Evolutionary conservation across 1,139 yeast species (phyloP), one percentile per base, ranked within the genome.

Genomic region (Scheffersomyces cryptocercus): DNA sequence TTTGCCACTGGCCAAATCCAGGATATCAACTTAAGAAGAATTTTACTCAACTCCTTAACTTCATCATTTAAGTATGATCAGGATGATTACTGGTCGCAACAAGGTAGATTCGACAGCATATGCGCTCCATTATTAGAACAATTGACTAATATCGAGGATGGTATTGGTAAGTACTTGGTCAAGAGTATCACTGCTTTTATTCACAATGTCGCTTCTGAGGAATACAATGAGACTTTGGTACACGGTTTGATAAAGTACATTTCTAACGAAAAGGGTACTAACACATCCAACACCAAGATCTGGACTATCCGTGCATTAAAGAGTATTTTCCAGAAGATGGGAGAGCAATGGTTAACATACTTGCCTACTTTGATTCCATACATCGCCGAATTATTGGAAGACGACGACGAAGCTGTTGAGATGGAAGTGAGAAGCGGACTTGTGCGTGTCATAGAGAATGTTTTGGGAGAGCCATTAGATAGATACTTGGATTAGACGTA

Each of bases 291-390:
- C 44, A 67, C 77, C 56, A 90, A 90, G 73, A 76, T 85, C 54
- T 88, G 96, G 95, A 82, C 97, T 28, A 79, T 89, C 42, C 82
- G 85, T 61, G 75, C 88, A 2, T 78, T 91, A 65, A 88, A 88
- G 67, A 75, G 82, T 24, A 81, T 93, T 35, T 93, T 90, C 77
- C 88, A 88, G 53, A 88, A 88, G 72, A 84, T 90, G 61, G 98
- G 98, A 41, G 98, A 93, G 59, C 90, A 85, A 63, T 93, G 99
- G 99, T 79, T 93, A 51, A 72, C 85, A 32, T 78, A 88, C 73
- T 77, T 93, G 59, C 99, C 99, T 24, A 97, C 93, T 58, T 77
- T 93, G 56, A 96, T 95, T 49, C 99, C 99, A 35, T 79, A 89
- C 51, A 88, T 93, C 64, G 97, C 98, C 5, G 99, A 93, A 67